These are phyloP conservation scores for Lineolata rhizophorae DNA, from an alignment of 495 filamentous ascomycete species.

Conservation along the genomic window DNA sequence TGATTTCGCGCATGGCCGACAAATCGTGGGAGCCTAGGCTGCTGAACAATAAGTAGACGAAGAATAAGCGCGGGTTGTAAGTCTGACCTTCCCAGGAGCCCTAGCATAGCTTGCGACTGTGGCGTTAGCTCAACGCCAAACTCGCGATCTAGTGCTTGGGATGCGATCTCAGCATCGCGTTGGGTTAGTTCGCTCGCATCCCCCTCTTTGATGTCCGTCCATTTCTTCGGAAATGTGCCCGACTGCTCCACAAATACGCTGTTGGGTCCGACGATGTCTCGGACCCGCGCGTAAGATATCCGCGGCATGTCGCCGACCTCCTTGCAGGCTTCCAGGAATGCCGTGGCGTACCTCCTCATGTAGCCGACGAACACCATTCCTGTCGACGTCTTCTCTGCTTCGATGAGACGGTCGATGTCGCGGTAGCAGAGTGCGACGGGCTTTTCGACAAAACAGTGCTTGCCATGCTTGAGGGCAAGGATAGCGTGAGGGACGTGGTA, in stretches of 20 bases:
- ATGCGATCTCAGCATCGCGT: too few relatives aligned
- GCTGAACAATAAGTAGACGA: neutral
- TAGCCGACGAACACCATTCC: constrained; percentile 30
- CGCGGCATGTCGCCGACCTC: constrained; percentile 23
- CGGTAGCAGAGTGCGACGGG: constrained; percentile 25
- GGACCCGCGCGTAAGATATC: constrained; percentile 29
- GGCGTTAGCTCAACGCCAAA: too few relatives aligned
- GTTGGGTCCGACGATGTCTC: constrained; percentile 32
- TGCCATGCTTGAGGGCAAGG: constrained; percentile 25
- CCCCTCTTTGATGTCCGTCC: too few relatives aligned
- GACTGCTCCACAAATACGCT: too few relatives aligned
- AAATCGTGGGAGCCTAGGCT: constrained; percentile 33
- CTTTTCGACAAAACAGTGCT: constrained; percentile 33
- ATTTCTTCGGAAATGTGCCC: too few relatives aligned
- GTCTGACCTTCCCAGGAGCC: too few relatives aligned
- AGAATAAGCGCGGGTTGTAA: too few relatives aligned
- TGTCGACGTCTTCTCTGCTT: constrained; percentile 18
- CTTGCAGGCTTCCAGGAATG: constrained; percentile 25
- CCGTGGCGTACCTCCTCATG: constrained; percentile 30
- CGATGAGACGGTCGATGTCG: constrained; percentile 21
- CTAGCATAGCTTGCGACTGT: too few relatives aligned
- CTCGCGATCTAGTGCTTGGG: too few relatives aligned
- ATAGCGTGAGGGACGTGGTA: constrained; percentile 28
- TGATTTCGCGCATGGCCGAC: constrained; percentile 29
- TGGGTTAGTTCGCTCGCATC: too few relatives aligned